phyloP scores from a whole-genome alignment of 139 green algal species.

The Chlamydomonas asymmetrica region DNA sequence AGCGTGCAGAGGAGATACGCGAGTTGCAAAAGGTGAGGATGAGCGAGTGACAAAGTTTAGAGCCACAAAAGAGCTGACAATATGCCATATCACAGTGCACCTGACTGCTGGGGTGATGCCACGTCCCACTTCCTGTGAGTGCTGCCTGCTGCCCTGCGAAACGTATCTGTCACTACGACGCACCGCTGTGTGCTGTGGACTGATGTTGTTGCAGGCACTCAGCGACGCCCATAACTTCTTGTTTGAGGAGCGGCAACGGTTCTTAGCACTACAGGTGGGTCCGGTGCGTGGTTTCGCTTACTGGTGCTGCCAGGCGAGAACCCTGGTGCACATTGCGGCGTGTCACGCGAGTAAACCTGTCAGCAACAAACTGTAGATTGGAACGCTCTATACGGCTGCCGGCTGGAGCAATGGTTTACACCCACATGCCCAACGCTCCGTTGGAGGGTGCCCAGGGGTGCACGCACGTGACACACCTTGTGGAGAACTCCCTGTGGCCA shows the following conservation, averaged over 20 bases:
- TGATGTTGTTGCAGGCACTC: conserved; percentile 59
- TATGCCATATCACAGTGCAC: background rate
- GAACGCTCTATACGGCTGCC: too few relatives aligned
- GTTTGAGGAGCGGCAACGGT: conserved; percentile 83
- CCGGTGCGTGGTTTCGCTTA: too few relatives aligned
- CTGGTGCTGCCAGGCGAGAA: too few relatives aligned
- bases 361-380: too few relatives aligned
- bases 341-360: too few relatives aligned
- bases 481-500: too few relatives aligned
- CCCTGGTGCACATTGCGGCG: too few relatives aligned
- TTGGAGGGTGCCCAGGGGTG: too few relatives aligned
- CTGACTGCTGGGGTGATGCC: background rate
- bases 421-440: too few relatives aligned
- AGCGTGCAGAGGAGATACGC: conserved; percentile 73
- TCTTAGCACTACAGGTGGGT: conserved; percentile 77
- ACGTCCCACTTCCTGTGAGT: background rate
- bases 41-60: background rate
- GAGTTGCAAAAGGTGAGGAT: conserved; percentile 79
- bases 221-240: conserved; percentile 81
- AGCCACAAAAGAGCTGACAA: too few relatives aligned
- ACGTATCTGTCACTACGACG: background rate
- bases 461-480: too few relatives aligned
- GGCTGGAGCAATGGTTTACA: too few relatives aligned
- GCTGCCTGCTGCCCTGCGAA: background rate
- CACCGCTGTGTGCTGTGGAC: background rate